Evolutionary conservation across 2,329 filamentous ascomycete species (phyloP), one percentile per base, ranked within the genome.

Genomic region (Aureobasidium lini): DNA sequence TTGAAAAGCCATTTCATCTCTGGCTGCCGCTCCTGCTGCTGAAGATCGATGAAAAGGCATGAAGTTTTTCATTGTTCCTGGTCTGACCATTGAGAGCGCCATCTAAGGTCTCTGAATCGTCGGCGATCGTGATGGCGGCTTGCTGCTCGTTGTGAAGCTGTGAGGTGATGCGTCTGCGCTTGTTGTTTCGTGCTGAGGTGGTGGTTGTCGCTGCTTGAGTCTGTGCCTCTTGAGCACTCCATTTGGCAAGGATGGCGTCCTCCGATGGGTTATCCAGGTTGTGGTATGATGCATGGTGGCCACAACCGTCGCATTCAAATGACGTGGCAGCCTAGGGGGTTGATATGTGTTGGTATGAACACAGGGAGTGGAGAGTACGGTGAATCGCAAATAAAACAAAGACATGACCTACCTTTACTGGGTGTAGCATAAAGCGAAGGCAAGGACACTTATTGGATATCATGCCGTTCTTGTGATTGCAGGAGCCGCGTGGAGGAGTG

Each of bases 401-500:
- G 47, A 18, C n/a, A 37, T 10, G 29, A 56, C 65, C 50, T 66
- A 76, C 79, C 70, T 83, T 81, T 44, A 82, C 71, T 0, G 80
- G 80, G 68, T 82, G 80, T 6, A 81, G 68, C 80, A 83, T 83
- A 71, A 82, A 83, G 16, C 80, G 74, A 43, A 80, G 68, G 66
- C 80, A 83, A 4, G 80, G 72, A 63, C 80, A 83, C 53, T 70
- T 75, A 1, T 75, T 66, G 2, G 72, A 74, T 34, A 81, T 67
- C 15, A 80, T 66, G 28, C 74, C 75, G 2, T 71, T 68, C 63
- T 79, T 81, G 71, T 74, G 74, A 54, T 79, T 79, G 68, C 79
- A 82, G 56, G 72, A 72, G 31, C 79, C 79, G 40, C 76, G 76
- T 6, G 79, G 79, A 31, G 79, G 75, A 10, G 71, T 69, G 62